Evolutionary conservation across 164 flowering plant species (phyloP), one percentile per base, ranked within the genome.

Genomic region (Magnolia changhungtana): DNA sequence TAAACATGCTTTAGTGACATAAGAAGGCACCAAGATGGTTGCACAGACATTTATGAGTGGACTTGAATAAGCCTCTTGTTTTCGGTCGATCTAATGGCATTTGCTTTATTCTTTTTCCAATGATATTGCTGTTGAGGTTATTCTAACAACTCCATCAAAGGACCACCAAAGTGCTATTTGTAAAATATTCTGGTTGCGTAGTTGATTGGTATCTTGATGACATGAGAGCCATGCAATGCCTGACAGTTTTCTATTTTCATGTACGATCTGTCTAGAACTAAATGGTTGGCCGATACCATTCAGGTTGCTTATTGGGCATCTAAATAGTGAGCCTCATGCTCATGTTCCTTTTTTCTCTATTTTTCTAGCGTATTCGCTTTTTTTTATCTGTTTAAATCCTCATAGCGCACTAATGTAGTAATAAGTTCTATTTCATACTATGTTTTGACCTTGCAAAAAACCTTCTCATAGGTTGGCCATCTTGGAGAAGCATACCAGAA

Each of bases 401-500:
- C 45, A 37, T 37, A 37, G 45, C 7, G 45, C 45, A 37, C 45
- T 37, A 37, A 37, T 37, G 45, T 3, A 37, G 45, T 37, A 4
- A 37, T 37, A 37, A 37, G 45, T 37, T 37, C 45, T 37, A 3
- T 37, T 37, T 37, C 45, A 37, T 37, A 37, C 45, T 55, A 2
- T 55, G 61, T 55, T 55, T 55, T 55, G 61, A 55, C 61, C 45
- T 37, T 37, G 45, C 61, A 55, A 55, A 11, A 11, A 11, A 55
- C 13, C 69, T 21, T 14, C 37, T 66, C 14, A 61, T 83, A 96
- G 99, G 99, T 96, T 81, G 99, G 99, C 71, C 91, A 94, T 85
- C 96, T 96, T 79, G 99, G 98, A 77, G 96, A 90, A 83, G 81
- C 78, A 68, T 96, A 96, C 76, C 88, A 96, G 93, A 92, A 71